Conservation (phyloP, 2,329 filamentous ascomycete genomes). For the Xylariaceae sp. region DNA sequence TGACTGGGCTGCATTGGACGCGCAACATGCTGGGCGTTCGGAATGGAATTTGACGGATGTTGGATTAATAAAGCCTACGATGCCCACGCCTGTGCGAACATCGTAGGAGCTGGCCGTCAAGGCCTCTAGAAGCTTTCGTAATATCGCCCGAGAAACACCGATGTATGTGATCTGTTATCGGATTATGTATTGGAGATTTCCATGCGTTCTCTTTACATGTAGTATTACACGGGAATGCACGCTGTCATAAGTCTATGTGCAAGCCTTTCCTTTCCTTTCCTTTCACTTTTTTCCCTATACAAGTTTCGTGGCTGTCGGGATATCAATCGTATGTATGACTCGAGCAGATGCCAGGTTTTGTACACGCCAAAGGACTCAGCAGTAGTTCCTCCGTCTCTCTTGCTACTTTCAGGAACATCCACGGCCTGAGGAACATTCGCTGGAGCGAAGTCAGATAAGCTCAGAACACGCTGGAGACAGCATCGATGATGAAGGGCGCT, state of each 20-base stretch:
- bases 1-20: constrained; percentile 1
- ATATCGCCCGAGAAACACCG: background rate
- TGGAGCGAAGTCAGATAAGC: too few relatives aligned
- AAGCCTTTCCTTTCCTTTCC: background rate
- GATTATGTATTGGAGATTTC: background rate
- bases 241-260: background rate
- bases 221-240: constrained; percentile 7
- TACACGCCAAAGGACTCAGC: too few relatives aligned
- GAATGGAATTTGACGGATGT: constrained; percentile 6
- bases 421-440: too few relatives aligned
- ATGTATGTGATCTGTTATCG: too few relatives aligned
- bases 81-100: too few relatives aligned
- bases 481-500: constrained; percentile 58
- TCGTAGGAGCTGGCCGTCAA: too few relatives aligned
- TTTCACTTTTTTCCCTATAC: background rate
- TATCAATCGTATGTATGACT: too few relatives aligned
- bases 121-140: too few relatives aligned
- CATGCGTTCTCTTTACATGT: constrained; percentile 2
- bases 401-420: too few relatives aligned
- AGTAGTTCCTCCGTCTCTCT: too few relatives aligned
- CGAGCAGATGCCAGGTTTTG: too few relatives aligned
- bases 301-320: background rate
- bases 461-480: constrained; percentile 37
- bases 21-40: constrained; percentile 15
- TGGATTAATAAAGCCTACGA: too few relatives aligned